Conservation (phyloP, 176 grass and related monocot species). For the maize (Zea mays) region Zm-B73-REFERENCE-NAM-5.0 NC_050098.1:214686501-214687000, state of each 20-base stretch:
- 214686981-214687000: no score
- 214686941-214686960: no score
- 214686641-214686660: background rate
- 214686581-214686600: background rate
- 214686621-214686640: background rate
- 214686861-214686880: no score
- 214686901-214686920: no score
- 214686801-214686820: background rate
- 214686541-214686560: background rate
- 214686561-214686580: background rate
- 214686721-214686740: conserved; percentile 24
- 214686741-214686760: background rate
- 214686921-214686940: no score
- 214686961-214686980: no score
- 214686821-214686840: background rate
- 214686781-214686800: background rate
- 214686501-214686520: background rate
- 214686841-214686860: no score
- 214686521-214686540: background rate
- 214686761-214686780: conserved; percentile 6
- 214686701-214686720: background rate
- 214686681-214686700: background rate
- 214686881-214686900: no score
- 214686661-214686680: conserved; percentile 17
- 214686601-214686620: conserved; percentile 8